Conservation (phyloP, 176 grass and related monocot genomes). For the Ampelocalamus luodianensis region DNA sequence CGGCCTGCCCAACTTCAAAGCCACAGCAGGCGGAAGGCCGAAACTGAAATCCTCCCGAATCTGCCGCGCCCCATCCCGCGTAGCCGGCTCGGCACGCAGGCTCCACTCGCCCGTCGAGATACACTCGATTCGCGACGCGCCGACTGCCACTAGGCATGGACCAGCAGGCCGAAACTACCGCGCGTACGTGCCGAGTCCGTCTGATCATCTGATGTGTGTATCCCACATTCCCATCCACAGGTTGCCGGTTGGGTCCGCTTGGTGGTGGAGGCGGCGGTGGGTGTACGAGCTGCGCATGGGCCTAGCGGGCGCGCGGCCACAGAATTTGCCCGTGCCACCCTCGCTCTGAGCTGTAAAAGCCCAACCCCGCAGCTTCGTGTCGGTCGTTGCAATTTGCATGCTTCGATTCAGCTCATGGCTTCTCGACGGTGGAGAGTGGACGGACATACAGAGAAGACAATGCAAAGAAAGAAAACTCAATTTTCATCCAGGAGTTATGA, state of each 20-base stretch:
- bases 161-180: background rate
- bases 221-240: background rate
- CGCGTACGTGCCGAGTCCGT: background rate
- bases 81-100: background rate
- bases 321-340: background rate
- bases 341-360: background rate
- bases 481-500: no score
- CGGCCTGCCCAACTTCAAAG: background rate
- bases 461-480: no score
- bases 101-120: background rate
- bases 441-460: no score
- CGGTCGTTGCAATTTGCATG: background rate
- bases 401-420: background rate
- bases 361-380: background rate
- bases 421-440: background rate
- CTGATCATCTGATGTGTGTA: background rate
- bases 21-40: background rate
- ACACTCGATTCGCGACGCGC: background rate
- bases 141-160: background rate
- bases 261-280: no score
- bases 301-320: background rate
- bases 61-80: background rate
- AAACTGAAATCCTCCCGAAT: background rate
- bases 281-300: no score
- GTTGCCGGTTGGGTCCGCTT: background rate